Percentiles rank a stretch among this genome's conserved stretches.
phyloP scores from a whole-genome alignment of 805 yeast genomes.

The Candida endomychidarum region DNA sequence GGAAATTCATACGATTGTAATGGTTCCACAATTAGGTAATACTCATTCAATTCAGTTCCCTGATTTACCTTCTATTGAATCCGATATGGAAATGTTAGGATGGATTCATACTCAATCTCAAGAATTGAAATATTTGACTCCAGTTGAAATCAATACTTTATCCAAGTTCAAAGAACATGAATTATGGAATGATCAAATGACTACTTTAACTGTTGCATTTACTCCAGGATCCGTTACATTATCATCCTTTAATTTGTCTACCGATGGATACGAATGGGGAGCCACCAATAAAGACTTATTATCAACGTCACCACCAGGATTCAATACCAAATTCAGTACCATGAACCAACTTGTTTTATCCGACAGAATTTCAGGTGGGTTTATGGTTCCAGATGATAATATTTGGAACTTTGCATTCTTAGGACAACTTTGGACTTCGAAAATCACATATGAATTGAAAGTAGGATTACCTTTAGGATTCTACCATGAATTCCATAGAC shows the following conservation, averaged over 20 bases:
- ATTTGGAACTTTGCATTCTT: slow-evolving; percentile 91
- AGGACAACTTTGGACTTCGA: slow-evolving; percentile 77
- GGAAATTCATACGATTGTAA: slow-evolving; percentile 71
- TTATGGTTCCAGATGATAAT: slow-evolving; percentile 78
- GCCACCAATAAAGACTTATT: slow-evolving; percentile 52
- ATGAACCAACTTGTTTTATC: slow-evolving; percentile 72
- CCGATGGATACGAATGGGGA: slow-evolving; percentile 82
- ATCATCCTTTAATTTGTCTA: slow-evolving; percentile 58
- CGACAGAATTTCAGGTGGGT: slow-evolving; percentile 74
- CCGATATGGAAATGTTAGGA: slow-evolving; percentile 74
- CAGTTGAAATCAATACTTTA: slow-evolving; percentile 69
- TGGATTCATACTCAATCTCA: slow-evolving; percentile 90
- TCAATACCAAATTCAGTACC: slow-evolving; percentile 55
- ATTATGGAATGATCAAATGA: slow-evolving; percentile 44
- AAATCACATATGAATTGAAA: slow-evolving; percentile 60
- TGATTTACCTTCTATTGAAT: slow-evolving; percentile 38
- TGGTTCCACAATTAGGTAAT: slow-evolving; percentile 88
- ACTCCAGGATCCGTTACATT: slow-evolving; percentile 84
- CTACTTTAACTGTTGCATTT: slow-evolving; percentile 66
- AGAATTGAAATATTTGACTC: slow-evolving; percentile 61
- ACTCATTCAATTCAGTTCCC: slow-evolving; percentile 66
- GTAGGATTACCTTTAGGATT: slow-evolving; percentile 78
- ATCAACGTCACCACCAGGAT: slow-evolving; percentile 65
- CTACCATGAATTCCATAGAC: slow-evolving; percentile 85
- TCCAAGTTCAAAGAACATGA: slow-evolving; percentile 36